Evolutionary conservation across 2,329 filamentous ascomycete species (phyloP), one percentile per base, ranked within the genome.

Genomic region (Apiospora kogelbergensis): DNA sequence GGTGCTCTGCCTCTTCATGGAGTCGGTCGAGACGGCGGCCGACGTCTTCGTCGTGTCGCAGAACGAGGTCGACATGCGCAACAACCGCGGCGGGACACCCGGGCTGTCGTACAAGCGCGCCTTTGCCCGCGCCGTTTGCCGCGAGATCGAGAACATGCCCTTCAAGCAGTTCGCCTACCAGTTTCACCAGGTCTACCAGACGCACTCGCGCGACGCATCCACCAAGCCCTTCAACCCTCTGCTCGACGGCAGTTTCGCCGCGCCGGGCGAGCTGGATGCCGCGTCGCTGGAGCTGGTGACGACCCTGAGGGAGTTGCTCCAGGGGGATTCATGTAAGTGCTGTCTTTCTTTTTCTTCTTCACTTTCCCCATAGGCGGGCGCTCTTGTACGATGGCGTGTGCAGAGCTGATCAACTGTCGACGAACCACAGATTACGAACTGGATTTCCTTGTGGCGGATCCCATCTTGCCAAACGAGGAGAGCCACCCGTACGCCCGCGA

Each of bases 111-210:
- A 80, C 74, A 77, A 79, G 68, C 82, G 84, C 48, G 77, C 77
- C 7, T 80, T 82, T 41, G 85, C 84, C n/a, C 78, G 86, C 60
- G 77, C 79, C 7, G 77, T 84, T 40, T 86, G 84, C 77, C 77
- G 77, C 40, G 84, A 86, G 74, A 81, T 89, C 63, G 87, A 89
- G 74, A 87, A 87, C 72, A 80, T 89, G 80, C 87, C 87, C 0
- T 89, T 89, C 74, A 86, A 84, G 77, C 86, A 89, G 77, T 88
- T 89, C 73, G 85, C 85, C 3, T 87, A 86, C 71, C 86, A 88
- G 77, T 89, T 89, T 75, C 87, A 89, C 76, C 83, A 88, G 74
- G 81, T 88, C 68, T 89, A 88, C 73, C 86, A 88, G 79, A 89
- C 87, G 24, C 85, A 88, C 74, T 82, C 80, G 68, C 81, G 80